Base-by-base conservation (phyloP, 495 filamentous ascomycete genomes). In the Aspergillus hancockii region DNA sequence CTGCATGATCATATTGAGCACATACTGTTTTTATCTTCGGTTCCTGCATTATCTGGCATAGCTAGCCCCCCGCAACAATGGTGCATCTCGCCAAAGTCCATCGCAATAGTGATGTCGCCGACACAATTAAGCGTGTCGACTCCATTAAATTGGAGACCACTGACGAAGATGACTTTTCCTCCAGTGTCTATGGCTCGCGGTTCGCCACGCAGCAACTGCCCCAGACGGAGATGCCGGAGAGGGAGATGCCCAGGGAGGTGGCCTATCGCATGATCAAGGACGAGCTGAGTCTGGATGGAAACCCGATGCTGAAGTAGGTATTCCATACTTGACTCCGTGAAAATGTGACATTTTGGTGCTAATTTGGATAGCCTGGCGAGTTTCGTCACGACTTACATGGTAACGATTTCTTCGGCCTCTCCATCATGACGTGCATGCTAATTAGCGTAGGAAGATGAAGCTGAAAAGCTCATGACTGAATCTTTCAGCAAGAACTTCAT, bases 241-340 rank as follows among this genome's bases (percentile, higher is more conserved):
- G 72, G 8, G 90, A 93, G 73, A 93, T 93, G 91, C 91, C 91
- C 45, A 88, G 85, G 58, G 90, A 95, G 64, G 80, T 93, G n/a
- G 92, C 92, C 13, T 93, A 95, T 72, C 88, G 91, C 45, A 90
- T 96, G 90, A 97, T 97, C 77, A 93, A 92, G 76, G 92, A 97
- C 68, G 91, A 97, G 67, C 73, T 96, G 65, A 92, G 88, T 63
- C 75, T 96, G 50, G 63, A 66, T 54, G 63, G 63, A 13, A 66
- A 66, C 31, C 63, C 63, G 18, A 66, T 47, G 43, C 43, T 47
- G 19, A 47, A 47, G 43, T 47, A 47, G 19, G 43, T 23, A n/a
- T 47, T 22, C 5, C 8, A 2, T 22, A 22, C 8, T 14, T 23
- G 23, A 47, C n/a, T 14, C 16, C 2, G 6, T 7, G 6, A 10